Conservation (phyloP, 2,329 filamentous ascomycete species). For the Aspergillus quadrilineatus region DNA sequence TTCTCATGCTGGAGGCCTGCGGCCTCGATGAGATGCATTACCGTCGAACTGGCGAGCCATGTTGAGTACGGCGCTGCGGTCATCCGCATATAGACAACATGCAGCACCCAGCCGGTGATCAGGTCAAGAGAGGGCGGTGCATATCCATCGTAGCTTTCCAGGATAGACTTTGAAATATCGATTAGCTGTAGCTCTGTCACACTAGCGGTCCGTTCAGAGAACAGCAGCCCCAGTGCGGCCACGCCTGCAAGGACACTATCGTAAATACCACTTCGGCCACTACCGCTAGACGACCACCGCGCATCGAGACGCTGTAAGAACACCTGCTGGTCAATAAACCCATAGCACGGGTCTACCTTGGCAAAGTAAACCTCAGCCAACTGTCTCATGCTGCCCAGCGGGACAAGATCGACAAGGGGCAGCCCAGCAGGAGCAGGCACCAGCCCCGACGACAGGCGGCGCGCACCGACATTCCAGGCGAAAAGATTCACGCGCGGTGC, state of each 20-base stretch:
- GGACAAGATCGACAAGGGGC: conserved; percentile 47
- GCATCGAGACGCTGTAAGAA: conserved; percentile 24
- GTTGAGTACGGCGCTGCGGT: conserved; percentile 53
- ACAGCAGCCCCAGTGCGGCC: conserved; percentile 53
- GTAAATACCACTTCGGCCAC: conserved; percentile 27
- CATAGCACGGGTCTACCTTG: conserved; percentile 54
- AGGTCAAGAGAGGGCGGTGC: conserved; percentile 28
- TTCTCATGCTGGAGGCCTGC: conserved; percentile 34
- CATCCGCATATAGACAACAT: conserved; percentile 53
- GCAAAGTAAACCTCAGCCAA: conserved; percentile 51
- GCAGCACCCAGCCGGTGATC: conserved; percentile 48
- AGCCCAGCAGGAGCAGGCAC: conserved; percentile 4
- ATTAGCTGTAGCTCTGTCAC: conserved; percentile 49
- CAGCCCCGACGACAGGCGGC: conserved; percentile 21
- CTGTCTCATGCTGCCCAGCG: conserved; percentile 46
- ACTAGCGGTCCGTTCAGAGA: conserved; percentile 46
- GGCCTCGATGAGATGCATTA: conserved; percentile 55
- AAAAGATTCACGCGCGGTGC: conserved; percentile 55
- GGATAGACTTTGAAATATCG: conserved; percentile 43
- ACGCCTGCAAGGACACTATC: conserved; percentile 54
- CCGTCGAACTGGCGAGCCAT: conserved; percentile 32
- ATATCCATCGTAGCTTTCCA: conserved; percentile 38
- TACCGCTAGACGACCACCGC: conserved; percentile 24
- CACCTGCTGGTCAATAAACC: conserved; percentile 42
- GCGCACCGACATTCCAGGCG: conserved; percentile 52